These are phyloP conservation scores for Trichosporon ovoides DNA, from an alignment of 1,284 basidiomycete species.

Conservation along the genomic window DNA sequence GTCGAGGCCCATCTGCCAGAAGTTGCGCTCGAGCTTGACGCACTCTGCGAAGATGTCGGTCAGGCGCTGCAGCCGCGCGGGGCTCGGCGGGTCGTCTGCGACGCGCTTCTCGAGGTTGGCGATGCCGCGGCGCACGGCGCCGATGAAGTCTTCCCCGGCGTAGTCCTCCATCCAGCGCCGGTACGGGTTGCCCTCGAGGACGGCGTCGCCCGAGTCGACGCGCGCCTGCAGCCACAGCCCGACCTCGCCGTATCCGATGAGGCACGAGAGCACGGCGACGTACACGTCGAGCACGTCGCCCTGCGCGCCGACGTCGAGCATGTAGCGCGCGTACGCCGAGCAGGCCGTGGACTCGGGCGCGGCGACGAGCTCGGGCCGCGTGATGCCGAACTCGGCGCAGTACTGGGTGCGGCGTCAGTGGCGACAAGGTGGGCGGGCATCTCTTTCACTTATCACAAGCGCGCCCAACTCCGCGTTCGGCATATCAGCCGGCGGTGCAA, in stretches of 20 bases:
- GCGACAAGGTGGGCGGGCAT: too few species aligned
- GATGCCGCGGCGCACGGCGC: conserved; percentile 64
- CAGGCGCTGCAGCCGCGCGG: conserved; percentile 61
- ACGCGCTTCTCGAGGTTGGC: conserved; percentile 61
- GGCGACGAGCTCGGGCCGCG: conserved; percentile 57
- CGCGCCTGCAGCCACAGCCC: conserved; percentile 70
- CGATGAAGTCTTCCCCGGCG: conserved; percentile 63
- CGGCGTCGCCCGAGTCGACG: conserved; percentile 54
- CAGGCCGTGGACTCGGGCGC: conserved; percentile 64
- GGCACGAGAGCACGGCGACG: conserved; percentile 77
- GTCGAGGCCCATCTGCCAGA: conserved; percentile 65
- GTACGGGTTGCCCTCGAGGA: conserved; percentile 66
- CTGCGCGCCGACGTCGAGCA: conserved; percentile 69
- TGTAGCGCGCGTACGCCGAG: conserved; percentile 80
- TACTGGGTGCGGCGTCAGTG: conserved; percentile 49
- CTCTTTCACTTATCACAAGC: too few species aligned
- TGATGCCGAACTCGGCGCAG: conserved; percentile 66
- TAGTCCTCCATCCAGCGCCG: conserved; percentile 76
- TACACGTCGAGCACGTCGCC: conserved; percentile 68
- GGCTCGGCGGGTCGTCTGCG: conserved; percentile 61
- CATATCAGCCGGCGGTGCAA: too few species aligned
- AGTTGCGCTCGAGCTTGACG: conserved; percentile 71
- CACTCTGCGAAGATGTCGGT: conserved; percentile 70
- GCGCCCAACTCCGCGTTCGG: too few species aligned
- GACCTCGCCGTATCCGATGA: conserved; percentile 92